Evolutionary conservation across 2,329 filamentous ascomycete genomes (phyloP).

Genomic region (Ceratocystis huliohia): DNA sequence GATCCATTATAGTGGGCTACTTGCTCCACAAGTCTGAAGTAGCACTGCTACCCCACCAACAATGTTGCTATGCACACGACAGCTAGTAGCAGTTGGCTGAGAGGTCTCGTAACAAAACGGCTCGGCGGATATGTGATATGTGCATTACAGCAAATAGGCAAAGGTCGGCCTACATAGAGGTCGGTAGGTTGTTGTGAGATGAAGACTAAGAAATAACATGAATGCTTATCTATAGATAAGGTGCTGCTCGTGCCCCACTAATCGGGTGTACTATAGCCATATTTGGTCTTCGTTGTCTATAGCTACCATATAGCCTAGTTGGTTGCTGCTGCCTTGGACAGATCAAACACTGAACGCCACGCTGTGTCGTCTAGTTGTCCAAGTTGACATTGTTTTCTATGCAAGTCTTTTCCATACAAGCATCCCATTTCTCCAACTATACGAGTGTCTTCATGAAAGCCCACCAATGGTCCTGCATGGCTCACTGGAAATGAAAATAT

Average conservation of each 20-base stretch:
- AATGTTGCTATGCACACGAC: conserved; percentile 20
- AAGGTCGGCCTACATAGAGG: too few relatives aligned
- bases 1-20: not conserved
- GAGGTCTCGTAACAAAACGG: not conserved
- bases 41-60: conserved; percentile 7
- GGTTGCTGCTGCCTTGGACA: not conserved
- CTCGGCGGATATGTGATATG: too few relatives aligned
- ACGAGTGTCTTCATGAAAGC: not conserved
- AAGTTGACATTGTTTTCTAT: not conserved
- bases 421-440: not conserved
- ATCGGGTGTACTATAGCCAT: not conserved
- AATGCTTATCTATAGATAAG: not conserved
- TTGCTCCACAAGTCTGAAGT: conserved; percentile 4
- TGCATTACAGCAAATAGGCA: too few relatives aligned
- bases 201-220: not conserved
- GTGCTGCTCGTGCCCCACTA: not conserved
- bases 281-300: not conserved
- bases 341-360: not conserved
- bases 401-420: not conserved
- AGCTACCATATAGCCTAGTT: not conserved
- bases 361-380: too few relatives aligned
- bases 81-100: not conserved
- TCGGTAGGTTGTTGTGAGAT: not conserved
- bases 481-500: not conserved
- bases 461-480: not conserved